These are phyloP conservation scores for Pseudocercospora cruenta DNA, from an alignment of 2,329 filamentous ascomycete genomes.

Conservation along the genomic window DNA sequence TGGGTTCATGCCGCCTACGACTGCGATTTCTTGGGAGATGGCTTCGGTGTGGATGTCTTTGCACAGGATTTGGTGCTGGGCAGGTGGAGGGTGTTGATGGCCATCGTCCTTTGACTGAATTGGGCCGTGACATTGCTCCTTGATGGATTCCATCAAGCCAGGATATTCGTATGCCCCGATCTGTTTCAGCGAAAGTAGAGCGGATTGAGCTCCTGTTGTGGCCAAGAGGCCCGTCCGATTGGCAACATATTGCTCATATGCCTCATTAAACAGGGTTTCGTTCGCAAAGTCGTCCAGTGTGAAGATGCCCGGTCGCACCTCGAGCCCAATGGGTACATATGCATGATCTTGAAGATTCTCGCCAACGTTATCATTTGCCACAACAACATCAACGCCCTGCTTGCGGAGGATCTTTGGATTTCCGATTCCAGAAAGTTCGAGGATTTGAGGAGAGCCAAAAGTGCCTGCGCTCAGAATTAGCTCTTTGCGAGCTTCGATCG, in stretches of 20 bases:
- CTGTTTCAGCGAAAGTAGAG: constrained; percentile 20
- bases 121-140: constrained; percentile 2
- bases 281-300: constrained; percentile 21
- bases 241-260: constrained; percentile 16
- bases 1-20: constrained; percentile 31
- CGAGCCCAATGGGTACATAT: constrained; percentile 17
- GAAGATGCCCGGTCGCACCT: constrained; percentile 18
- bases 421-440: constrained; percentile 66
- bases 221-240: constrained; percentile 17
- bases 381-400: background rate
- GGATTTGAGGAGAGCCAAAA: constrained; percentile 59
- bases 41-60: constrained; percentile 24
- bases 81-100: background rate
- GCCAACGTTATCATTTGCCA: background rate
- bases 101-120: background rate
- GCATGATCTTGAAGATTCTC: constrained; percentile 17
- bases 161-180: constrained; percentile 7
- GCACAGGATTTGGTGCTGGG: constrained; percentile 25
- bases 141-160: constrained; percentile 1
- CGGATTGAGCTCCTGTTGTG: constrained; percentile 18
- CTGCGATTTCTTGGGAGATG: constrained; percentile 30
- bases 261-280: constrained; percentile 15
- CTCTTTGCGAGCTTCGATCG: background rate
- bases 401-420: background rate
- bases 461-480: constrained; percentile 60